Evolutionary conservation across 805 yeast genomes (phyloP), one percentile per base, ranked within the genome.

Genomic region (Myxozyma vanderwaltii): DNA sequence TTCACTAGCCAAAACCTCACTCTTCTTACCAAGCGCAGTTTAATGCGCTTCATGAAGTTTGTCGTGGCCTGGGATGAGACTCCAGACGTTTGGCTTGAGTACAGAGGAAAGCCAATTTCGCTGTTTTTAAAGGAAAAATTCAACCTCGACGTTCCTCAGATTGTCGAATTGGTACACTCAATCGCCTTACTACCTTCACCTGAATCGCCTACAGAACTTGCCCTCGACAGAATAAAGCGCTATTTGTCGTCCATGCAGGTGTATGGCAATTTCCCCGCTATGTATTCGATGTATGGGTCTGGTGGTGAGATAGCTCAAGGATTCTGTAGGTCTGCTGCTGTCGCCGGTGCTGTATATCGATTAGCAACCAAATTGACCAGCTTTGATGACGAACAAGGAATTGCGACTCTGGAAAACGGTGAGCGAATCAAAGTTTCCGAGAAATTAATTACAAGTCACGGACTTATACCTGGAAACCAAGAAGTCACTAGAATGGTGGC

Each of bases 251-350:
- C 96, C 17, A 86, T 89, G 70, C 96, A 91, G 67, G 89, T 91
- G 3, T 94, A 91, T 73, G 99, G 99, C 13, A 87, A 84, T 64
- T 92, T 94, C 79, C 97, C 99, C 1, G 95, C 89, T 12, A 79
- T 92, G 77, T 86, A 86, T 68, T 88, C 96, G 51, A 92, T 90
- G 77, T 92, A 86, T 75, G 99, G 98, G 58, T 95, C 96, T 1
- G 91, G 96, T 0, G 97, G 98, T 54, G 99, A 92, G 74, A 77
- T 92, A 27, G 86, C 96, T 15, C 99, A 92, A 76, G 99, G 97
- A 1, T 92, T 94, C 74, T 92, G 97, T 75, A 81, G 99, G 68
- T 88, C 96, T 58, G 98, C 98, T 2, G 99, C 99, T 13, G 98
- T 92, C 63, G 98, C 94, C 19, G 98, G 98, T 55, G 87, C 97